Evolutionary conservation across 768 basidiomycete species (phyloP), one percentile per base, ranked within the genome.

Genomic region (Boletus huronensis): DNA sequence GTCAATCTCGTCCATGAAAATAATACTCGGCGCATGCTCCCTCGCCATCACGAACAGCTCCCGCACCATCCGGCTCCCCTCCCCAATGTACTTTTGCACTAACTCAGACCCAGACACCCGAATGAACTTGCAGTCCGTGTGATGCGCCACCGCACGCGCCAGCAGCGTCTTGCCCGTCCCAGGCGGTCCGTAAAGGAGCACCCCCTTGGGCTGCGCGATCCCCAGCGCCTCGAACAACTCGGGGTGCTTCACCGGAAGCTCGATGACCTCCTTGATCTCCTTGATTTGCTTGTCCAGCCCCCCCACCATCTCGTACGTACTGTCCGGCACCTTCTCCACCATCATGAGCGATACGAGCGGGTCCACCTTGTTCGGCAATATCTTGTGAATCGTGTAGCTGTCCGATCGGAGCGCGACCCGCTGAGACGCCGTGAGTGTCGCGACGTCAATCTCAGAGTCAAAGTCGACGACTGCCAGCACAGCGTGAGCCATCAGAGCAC

Each of bases 1-100:
- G 74, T 98, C 96, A 59, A 98, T 98, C 74, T 98, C 96, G 70
- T 98, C 96, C 95, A 98, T 97, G 78, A 98, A 98, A 69, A 98
- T 97, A 74, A 98, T 97, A 71, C 89, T 90, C 34, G 96, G 96
- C 32, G 96, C 96, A 65, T 97, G 93, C 70, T 98, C 96, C 58
- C 94, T 74, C 3, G 96, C 96, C 96, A 97, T 98, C 56, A 97
- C 93, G 78, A 98, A 98, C 54, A 98, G 73, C 75, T 98, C 96
- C 49, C 96, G 82, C 35, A 98, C 95, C 95, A 97, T 98, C 56
- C 95, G 77, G 58, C 87, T 90, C 21, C 95, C 94, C 76, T 98
- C 96, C 44, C 96, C 96, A 62, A 98, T 97, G 65, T 98, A 98
- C 78, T 97, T 98, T 75, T 98, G 94, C 57, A 98, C 95, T 41